A percentile compares a stretch with the other conserved stretches of the same genome.
Evolutionary conservation across 306 rosid species (phyloP).

Genomic region (Leucaena leucocephala): DNA sequence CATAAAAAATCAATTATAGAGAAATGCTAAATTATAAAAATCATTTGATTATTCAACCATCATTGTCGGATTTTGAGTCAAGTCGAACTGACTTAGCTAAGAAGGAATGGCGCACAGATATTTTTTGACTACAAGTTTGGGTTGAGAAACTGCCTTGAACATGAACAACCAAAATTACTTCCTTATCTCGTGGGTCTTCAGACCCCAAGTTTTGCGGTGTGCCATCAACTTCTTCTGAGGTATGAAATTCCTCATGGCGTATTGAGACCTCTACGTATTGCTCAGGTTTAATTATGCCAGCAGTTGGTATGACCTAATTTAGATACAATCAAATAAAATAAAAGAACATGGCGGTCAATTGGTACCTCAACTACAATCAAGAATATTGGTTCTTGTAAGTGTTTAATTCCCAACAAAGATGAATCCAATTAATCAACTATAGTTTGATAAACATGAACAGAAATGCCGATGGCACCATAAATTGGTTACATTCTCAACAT

Average conservation of each 20-base stretch:
- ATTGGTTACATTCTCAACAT: neutral
- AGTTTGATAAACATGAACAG: neutral
- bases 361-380: neutral
- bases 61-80: slow-evolving; percentile 61
- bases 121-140: slow-evolving; percentile 46
- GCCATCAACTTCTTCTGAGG: slow-evolving; percentile 75
- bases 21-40: slow-evolving; percentile 28
- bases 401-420: neutral
- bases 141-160: slow-evolving; percentile 73
- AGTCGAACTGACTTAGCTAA: slow-evolving; percentile 54
- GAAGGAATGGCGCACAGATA: slow-evolving; percentile 73
- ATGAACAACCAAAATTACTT: slow-evolving; percentile 64
- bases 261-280: slow-evolving; percentile 72
- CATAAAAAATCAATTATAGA: slow-evolving; percentile 27
- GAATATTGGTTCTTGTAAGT: slow-evolving; percentile 28
- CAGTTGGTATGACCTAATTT: slow-evolving; percentile 74
- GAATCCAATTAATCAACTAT: neutral
- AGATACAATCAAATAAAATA: slow-evolving; percentile 9
- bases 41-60: slow-evolving; percentile 43
- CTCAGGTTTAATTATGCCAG: slow-evolving; percentile 77
- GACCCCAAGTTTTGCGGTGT: slow-evolving; percentile 82
- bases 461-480: neutral
- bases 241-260: slow-evolving; percentile 69
- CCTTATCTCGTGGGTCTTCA: slow-evolving; percentile 86
- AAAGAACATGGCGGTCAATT: slow-evolving; percentile 19